Percentiles rank a stretch among this genome's conserved stretches.
phyloP scores from a whole-genome alignment of 1,139 yeast genomes.

The Arxiozyma slooffiae region DNA sequence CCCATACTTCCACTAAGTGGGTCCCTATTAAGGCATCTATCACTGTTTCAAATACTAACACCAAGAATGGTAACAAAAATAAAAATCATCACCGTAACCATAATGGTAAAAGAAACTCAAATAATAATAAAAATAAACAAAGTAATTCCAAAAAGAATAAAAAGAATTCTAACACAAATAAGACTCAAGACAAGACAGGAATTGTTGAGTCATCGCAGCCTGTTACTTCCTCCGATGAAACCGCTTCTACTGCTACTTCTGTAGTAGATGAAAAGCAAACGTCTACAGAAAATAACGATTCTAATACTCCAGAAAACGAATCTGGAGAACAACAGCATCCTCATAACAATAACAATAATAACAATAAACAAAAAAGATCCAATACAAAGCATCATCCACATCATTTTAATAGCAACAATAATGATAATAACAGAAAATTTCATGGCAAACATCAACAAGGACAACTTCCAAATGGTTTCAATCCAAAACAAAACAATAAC shows the following conservation, averaged over 20 bases:
- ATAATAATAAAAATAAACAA: slow-evolving; percentile 3
- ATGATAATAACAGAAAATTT: slow-evolving; percentile 2
- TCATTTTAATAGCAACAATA: slow-evolving; percentile 6
- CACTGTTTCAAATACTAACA: slow-evolving; percentile 34
- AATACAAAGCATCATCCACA: slow-evolving; percentile 1
- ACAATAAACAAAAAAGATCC: background rate
- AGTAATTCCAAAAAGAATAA: slow-evolving; percentile 9
- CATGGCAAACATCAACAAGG: slow-evolving; percentile 1
- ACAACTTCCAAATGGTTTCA: background rate
- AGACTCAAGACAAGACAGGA: slow-evolving; percentile 5
- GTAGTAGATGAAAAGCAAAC: background rate
- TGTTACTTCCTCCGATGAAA: background rate
- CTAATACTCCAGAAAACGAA: background rate
- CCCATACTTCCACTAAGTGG: slow-evolving; percentile 74
- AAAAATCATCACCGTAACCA: slow-evolving; percentile 11
- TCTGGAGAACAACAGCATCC: background rate
- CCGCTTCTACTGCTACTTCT: background rate
- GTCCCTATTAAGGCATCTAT: slow-evolving; percentile 77
- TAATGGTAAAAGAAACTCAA: slow-evolving; percentile 7
- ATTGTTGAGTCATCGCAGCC: background rate
- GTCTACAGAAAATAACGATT: background rate
- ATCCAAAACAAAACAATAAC: slow-evolving; percentile 2
- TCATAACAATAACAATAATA: slow-evolving; percentile 2
- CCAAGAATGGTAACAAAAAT: slow-evolving; percentile 15
- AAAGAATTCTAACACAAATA: slow-evolving; percentile 10